Base-by-base conservation (phyloP, 208 protist species). In the Willaertia magna region DNA sequence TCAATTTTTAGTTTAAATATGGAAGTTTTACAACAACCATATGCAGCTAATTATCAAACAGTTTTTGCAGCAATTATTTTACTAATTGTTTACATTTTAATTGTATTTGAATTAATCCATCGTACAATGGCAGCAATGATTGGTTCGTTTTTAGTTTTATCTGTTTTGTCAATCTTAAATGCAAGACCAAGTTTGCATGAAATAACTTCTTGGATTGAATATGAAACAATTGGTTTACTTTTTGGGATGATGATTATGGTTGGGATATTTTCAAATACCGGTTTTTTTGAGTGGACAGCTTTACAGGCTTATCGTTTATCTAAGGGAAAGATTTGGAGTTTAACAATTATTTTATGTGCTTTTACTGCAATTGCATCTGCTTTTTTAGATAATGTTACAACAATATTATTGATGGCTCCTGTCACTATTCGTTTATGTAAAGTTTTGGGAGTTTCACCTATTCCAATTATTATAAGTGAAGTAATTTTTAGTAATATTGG, bases 381-480 rank as follows among this genome's bases (percentile, higher is more conserved):
- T 26, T 91, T 94, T 39, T 74, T 94, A 12, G 92, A 94, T 89
- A 94, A 94, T 87, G 90, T 93, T 46, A 94, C 92, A 11, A 89
- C 86, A 34, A 90, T 94, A 20, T 87, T 94, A 55, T 88, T 94
- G 6, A 79, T 93, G 11, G 47, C 84, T 9, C 93, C 93, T 12
- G 91, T 94, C 9, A 93, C 90, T 11, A 84, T 93, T 79, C 81
- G 87, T 26, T 86, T 94, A 6, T 89, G 88, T 84, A 76, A 79
- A 20, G 67, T 92, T 39, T 16, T 94, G 20, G 47, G 89, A 55
- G 20, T 93, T 30, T 86, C 91, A 40, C 92, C 93, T 4, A n/a
- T 88, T 22, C 91, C 89, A 11, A 48, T 93, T 44, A 43, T 94
- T 44, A 44, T 94, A 14, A 43, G 87, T 39, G 84, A 89, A 52